Percentiles rank a stretch among this genome's conserved stretches.
Evolutionary conservation across 768 basidiomycete genomes (phyloP).

Genomic region (Cyathus striatus): DNA sequence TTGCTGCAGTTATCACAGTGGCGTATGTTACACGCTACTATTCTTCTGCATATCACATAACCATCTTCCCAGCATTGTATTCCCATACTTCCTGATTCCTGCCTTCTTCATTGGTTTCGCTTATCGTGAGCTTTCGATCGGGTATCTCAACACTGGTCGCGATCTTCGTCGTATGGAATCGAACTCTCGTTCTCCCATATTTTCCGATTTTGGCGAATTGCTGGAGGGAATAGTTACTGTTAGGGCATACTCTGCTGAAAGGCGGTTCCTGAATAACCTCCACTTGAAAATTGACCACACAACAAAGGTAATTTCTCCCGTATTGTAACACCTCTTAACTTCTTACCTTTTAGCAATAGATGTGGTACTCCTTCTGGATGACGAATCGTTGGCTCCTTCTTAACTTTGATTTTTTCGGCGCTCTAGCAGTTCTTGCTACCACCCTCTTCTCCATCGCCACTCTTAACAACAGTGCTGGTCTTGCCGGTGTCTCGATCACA

Average conservation of each 20-base stretch:
- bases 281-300: constrained; percentile 72
- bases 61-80: constrained; percentile 47
- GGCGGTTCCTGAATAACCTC: constrained; percentile 67
- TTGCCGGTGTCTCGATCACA: constrained; percentile 72
- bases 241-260: constrained; percentile 83
- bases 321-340: background rate
- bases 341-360: constrained; percentile 26
- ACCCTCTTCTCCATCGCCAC: constrained; percentile 71
- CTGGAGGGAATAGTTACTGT: constrained; percentile 91
- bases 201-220: constrained; percentile 76
- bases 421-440: constrained; percentile 66
- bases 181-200: constrained; percentile 80
- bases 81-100: constrained; percentile 83
- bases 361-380: constrained; percentile 91
- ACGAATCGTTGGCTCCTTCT: constrained; percentile 81
- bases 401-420: constrained; percentile 78
- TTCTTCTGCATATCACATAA: constrained; percentile 2
- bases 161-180: constrained; percentile 90
- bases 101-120: constrained; percentile 67
- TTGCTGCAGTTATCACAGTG: constrained; percentile 69
- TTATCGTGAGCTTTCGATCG: constrained; percentile 66
- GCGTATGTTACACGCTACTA: constrained; percentile 37
- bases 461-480: constrained; percentile 46
- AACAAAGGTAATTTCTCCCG: constrained; percentile 45
- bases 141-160: constrained; percentile 75